These are phyloP conservation scores for Starmerella davenportii DNA, from an alignment of 805 yeast genomes.

Conservation along the genomic window DNA sequence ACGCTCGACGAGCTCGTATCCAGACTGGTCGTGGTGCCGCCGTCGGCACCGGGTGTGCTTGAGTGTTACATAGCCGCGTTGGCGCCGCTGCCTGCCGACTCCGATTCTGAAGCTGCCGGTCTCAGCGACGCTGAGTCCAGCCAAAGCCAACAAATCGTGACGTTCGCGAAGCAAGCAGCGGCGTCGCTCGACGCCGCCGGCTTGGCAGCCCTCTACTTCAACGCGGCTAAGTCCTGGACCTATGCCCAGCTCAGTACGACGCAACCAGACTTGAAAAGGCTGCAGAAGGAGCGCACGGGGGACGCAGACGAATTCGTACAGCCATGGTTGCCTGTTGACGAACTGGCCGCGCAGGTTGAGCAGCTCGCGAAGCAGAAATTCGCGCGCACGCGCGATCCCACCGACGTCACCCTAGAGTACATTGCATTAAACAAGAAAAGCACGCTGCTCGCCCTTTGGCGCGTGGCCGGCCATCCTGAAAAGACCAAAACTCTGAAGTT, in stretches of 20 bases:
- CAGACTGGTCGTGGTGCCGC: background rate
- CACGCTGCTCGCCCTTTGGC: conserved; percentile 67
- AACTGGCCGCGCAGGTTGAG: conserved; percentile 40
- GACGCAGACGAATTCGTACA: conserved; percentile 11
- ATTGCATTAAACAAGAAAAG: conserved; percentile 64
- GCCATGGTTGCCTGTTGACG: conserved; percentile 38
- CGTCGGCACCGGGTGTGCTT: background rate
- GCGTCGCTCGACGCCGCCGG: conserved; percentile 3
- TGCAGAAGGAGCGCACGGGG: background rate
- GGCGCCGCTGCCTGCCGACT: background rate
- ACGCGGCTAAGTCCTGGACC: conserved; percentile 24
- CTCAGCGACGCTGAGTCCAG: background rate
- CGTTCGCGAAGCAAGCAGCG: background rate
- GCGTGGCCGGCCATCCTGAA: conserved; percentile 56
- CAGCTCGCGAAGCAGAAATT: conserved; percentile 57
- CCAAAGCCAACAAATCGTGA: background rate
- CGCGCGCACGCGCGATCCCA: conserved; percentile 48
- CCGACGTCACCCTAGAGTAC: conserved; percentile 52
- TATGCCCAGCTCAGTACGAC: conserved; percentile 81
- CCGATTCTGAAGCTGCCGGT: background rate
- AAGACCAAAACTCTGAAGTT: conserved; percentile 66
- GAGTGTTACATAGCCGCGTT: background rate
- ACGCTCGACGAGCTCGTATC: background rate
- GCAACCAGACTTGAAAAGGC: conserved; percentile 45
- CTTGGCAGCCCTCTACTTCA: background rate